Percentiles rank a stretch among this genome's conserved stretches.
These are phyloP conservation scores for Pneumocystis sp. DNA, from an alignment of 1,139 yeast species.

Conservation along the genomic window DNA sequence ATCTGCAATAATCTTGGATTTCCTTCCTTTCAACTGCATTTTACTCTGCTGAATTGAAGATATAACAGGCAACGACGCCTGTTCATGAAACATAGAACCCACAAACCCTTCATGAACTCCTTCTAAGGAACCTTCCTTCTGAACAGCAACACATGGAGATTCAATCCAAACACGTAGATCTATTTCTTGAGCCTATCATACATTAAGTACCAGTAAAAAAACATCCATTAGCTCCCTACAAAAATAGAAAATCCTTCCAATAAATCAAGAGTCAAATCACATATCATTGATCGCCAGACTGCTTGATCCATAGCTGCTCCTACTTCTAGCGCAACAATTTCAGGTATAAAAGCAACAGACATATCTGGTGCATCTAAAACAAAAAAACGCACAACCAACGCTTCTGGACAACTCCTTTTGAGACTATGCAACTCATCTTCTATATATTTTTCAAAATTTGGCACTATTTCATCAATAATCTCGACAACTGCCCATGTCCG, in stretches of 20 bases:
- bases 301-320: slow-evolving; percentile 20
- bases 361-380: slow-evolving; percentile 41
- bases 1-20: slow-evolving; percentile 59
- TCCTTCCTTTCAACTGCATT: slow-evolving; percentile 53
- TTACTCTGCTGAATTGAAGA: slow-evolving; percentile 37
- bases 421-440: slow-evolving; percentile 26
- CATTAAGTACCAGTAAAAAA: background rate
- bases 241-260: background rate
- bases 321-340: slow-evolving; percentile 19
- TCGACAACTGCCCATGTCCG: slow-evolving; percentile 60
- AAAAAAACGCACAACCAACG: slow-evolving; percentile 49
- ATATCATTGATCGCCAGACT: slow-evolving; percentile 50
- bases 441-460: slow-evolving; percentile 21
- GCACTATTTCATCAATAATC: slow-evolving; percentile 33
- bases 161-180: slow-evolving; percentile 5
- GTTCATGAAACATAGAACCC: slow-evolving; percentile 6
- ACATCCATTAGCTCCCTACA: background rate
- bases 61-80: slow-evolving; percentile 17
- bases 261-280: slow-evolving; percentile 40
- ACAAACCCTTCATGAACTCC: background rate
- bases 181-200: background rate
- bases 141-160: slow-evolving; percentile 6
- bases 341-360: slow-evolving; percentile 22
- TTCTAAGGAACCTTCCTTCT: background rate
- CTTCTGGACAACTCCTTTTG: slow-evolving; percentile 36